Percentiles rank a stretch among this genome's conserved stretches.
Conservation (phyloP, 1,284 basidiomycete species). For the Farysia itapuensis region DNA sequence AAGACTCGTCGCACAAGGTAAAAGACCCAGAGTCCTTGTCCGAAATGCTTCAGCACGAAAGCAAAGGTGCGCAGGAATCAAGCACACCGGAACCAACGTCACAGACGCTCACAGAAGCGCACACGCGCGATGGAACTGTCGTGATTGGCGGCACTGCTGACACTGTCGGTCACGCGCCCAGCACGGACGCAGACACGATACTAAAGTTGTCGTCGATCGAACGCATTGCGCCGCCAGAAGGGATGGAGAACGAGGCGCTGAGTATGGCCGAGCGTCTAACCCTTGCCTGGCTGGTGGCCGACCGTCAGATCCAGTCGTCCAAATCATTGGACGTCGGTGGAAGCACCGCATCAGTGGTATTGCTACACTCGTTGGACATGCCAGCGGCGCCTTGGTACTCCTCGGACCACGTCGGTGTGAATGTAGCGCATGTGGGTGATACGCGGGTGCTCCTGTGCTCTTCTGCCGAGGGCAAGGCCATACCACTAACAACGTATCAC, state of each 20-base stretch:
- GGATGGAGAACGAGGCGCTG: constrained; percentile 34
- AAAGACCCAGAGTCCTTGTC: constrained; percentile 17
- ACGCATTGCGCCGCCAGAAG: constrained; percentile 38
- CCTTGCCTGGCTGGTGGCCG: constrained; percentile 53
- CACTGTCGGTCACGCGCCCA: constrained; percentile 2
- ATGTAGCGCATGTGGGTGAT: constrained; percentile 83
- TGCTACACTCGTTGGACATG: constrained; percentile 80
- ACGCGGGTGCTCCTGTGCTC: constrained; percentile 83
- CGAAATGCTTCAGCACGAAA: constrained; percentile 18
- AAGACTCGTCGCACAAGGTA: not conserved
- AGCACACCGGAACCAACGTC: not conserved
- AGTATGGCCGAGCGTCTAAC: constrained; percentile 55
- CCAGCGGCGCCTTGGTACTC: constrained; percentile 64
- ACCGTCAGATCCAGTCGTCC: constrained; percentile 49
- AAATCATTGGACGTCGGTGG: constrained; percentile 63
- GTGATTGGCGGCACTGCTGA: constrained; percentile 18
- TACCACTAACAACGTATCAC: constrained; percentile 71
- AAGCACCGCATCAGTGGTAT: constrained; percentile 83
- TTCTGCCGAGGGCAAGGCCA: constrained; percentile 71
- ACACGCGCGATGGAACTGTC: constrained; percentile 14
- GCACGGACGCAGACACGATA: not conserved
- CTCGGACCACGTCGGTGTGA: constrained; percentile 61
- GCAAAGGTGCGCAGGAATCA: not conserved
- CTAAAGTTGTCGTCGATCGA: constrained; percentile 14
- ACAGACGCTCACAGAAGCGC: constrained; percentile 19